phyloP scores from a whole-genome alignment of 257 asterid species.

The Fraxinus cuspidata region DNA sequence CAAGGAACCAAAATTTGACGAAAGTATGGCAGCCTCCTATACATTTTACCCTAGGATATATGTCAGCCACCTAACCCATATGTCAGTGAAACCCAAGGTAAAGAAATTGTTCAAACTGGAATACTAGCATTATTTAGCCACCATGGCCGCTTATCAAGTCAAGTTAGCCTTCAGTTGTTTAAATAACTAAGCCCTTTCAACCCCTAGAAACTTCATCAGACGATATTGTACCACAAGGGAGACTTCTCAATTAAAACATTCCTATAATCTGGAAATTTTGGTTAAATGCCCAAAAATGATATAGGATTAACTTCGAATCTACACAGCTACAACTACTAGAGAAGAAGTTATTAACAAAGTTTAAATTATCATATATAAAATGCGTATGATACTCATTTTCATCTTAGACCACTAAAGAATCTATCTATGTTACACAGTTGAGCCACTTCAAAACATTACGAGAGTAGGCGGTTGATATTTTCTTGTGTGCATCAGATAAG shows the following conservation, averaged over 20 bases:
- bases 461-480: background rate
- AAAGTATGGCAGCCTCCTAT: background rate
- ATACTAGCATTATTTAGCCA: background rate
- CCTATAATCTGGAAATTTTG: background rate
- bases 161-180: background rate
- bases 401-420: background rate
- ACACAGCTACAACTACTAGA: background rate
- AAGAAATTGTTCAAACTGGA: background rate
- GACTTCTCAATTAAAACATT: background rate
- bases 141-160: background rate
- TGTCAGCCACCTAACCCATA: background rate
- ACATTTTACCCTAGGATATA: background rate
- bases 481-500: background rate
- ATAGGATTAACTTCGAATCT: background rate
- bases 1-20: background rate
- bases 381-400: background rate
- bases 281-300: background rate
- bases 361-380: background rate
- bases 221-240: background rate
- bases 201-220: background rate
- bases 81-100: background rate
- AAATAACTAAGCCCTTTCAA: background rate
- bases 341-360: background rate
- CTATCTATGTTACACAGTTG: background rate
- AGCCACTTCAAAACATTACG: background rate